phyloP scores from a whole-genome alignment of 1,284 basidiomycete genomes.

The Entoloma clypeatum region DNA sequence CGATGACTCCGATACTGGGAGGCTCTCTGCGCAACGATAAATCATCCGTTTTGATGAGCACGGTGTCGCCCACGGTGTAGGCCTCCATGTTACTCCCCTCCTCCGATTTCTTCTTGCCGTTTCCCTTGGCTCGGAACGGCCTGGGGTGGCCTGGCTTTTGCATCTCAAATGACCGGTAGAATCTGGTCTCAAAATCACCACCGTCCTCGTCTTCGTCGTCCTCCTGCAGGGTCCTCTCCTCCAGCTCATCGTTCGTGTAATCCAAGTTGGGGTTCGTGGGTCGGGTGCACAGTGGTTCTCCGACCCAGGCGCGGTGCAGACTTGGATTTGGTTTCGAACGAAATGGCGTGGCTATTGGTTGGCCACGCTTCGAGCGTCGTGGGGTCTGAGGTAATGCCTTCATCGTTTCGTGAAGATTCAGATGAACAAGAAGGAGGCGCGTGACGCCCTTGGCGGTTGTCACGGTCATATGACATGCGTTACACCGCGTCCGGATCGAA shows the following conservation, averaged over 20 bases:
- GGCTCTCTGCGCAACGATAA: conserved; percentile 34
- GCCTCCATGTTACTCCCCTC: conserved; percentile 22
- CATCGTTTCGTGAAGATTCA: no score
- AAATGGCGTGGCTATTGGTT: conserved; percentile 44
- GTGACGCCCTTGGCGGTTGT: no score
- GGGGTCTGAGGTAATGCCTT: conserved; percentile 26
- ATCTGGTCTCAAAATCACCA: conserved; percentile 32
- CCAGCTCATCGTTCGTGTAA: conserved; percentile 31
- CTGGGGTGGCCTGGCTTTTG: conserved; percentile 27
- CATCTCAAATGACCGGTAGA: conserved; percentile 39
- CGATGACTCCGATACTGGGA: conserved; percentile 62
- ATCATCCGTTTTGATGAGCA: conserved; percentile 53
- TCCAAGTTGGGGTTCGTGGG: conserved; percentile 35
- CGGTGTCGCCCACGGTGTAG: conserved; percentile 60
- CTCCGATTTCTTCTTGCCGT: conserved; percentile 16
- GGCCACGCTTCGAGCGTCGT: conserved; percentile 52
- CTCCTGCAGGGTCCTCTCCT: conserved; percentile 25
- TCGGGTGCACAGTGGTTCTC: conserved; percentile 37
- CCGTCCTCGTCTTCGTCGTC: conserved; percentile 25
- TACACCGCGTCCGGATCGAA: no score
- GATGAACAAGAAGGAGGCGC: conserved; percentile 1
- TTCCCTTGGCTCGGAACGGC: conserved; percentile 21
- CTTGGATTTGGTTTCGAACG: conserved; percentile 27
- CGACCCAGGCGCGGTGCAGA: conserved; percentile 38
- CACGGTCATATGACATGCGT: no score